Evolutionary conservation across 2,329 filamentous ascomycete genomes (phyloP).

Genomic region (Ascocoryne sarcoides): DNA sequence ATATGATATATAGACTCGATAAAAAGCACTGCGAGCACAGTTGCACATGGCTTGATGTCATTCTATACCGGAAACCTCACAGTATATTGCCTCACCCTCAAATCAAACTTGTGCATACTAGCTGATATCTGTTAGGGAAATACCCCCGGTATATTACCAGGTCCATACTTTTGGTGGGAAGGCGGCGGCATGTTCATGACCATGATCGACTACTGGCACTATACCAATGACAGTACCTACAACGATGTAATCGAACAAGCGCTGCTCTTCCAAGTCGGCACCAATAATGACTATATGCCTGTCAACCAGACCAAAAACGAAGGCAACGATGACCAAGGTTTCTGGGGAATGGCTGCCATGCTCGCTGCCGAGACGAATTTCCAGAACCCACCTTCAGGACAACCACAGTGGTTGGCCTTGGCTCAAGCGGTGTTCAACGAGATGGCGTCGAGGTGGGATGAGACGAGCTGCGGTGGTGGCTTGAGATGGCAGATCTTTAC

Average conservation of each 20-base stretch:
- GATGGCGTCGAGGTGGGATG: conserved; percentile 65
- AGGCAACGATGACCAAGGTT: conserved; percentile 68
- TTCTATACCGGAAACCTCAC: conserved; percentile 45
- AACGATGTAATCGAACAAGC: conserved; percentile 58
- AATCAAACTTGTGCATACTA: too few relatives aligned
- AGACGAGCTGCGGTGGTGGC: conserved; percentile 58
- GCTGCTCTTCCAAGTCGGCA: conserved; percentile 65
- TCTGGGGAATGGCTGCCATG: conserved; percentile 65
- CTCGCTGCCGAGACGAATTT: conserved; percentile 61
- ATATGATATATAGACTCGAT: conserved; percentile 24
- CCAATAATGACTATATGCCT: conserved; percentile 69
- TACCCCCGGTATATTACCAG: conserved; percentile 41
- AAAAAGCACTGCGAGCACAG: conserved; percentile 27
- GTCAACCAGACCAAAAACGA: conserved; percentile 57
- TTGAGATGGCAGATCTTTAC: conserved; percentile 77
- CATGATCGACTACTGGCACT: conserved; percentile 75
- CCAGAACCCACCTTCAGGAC: conserved; percentile 39
- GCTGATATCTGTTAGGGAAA: conserved; percentile 26
- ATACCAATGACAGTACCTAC: conserved; percentile 63
- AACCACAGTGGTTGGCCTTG: conserved; percentile 60
- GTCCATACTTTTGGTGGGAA: conserved; percentile 48
- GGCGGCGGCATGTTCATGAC: conserved; percentile 68
- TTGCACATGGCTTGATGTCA: conserved; percentile 39
- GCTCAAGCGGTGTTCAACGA: conserved; percentile 76
- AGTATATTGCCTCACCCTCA: conserved; percentile 23